Evolutionary conservation across 2,329 filamentous ascomycete species (phyloP), one percentile per base, ranked within the genome.

Genomic region (Ceratocystis albifundus): DNA sequence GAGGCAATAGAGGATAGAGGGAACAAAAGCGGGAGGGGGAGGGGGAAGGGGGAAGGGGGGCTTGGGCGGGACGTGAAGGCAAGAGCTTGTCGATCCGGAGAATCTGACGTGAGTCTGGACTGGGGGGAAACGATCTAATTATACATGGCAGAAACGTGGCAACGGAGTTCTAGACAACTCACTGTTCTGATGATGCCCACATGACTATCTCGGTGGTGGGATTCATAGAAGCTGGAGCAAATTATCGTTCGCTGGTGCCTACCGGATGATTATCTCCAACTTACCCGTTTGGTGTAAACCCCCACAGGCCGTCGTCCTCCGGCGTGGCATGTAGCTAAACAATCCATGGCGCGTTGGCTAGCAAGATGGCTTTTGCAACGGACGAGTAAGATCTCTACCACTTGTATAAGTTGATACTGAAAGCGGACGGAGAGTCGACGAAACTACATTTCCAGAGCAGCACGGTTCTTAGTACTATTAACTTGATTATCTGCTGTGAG

Each of bases 81-180:
- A 17, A 28, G 30, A 57, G 53, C 53, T 57, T 57, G 22, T 12
- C 28, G 12, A 30, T 57, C 28, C 30, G 7, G n/a, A 57, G 17
- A 17, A 57, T 28, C 22, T 17, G 53, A 57, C 53, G n/a, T 57
- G 17, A 28, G 22, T 57, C 30, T 28, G n/a, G 28, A 1, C 5
- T n/a, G 55, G 55, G 55, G 55, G 55, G 12, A 17, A 25, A n/a
- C 55, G n/a, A 30, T 36, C 55, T 59, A 59, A 36, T 59, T 59
- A 59, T 59, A 59, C 55, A 32, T 36, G 17, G 17, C 28, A 59
- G 25, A 36, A 59, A 20, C 28, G 25, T 36, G 55, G 55, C 28
- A 30, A 20, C n/a, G 28, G 12, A n/a, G 3, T 41, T 20, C 55
- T n/a, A 8, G 17, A 36, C 3, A 8, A 28, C 30, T n/a, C 3